Percentiles rank a stretch among this genome's conserved stretches.
These are phyloP conservation scores for Cenchrus purpureus DNA, from an alignment of 176 grass and related monocot species.

Conservation along the genomic window DNA sequence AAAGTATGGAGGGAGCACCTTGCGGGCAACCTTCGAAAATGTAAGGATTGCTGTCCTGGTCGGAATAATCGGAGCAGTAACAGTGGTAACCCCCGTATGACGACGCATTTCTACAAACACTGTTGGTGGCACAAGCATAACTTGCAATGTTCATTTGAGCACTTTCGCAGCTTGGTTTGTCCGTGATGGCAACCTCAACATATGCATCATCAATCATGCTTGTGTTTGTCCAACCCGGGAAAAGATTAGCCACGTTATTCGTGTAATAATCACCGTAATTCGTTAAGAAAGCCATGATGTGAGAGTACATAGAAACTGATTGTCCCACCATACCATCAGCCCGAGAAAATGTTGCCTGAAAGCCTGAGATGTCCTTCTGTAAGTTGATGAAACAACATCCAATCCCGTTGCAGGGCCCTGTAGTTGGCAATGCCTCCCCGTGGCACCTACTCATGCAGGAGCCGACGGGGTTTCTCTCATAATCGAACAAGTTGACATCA, in stretches of 20 bases:
- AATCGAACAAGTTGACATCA: background rate
- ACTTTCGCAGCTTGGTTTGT: constrained; percentile 37
- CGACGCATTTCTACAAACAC: too few relatives aligned
- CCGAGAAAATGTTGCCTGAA: background rate
- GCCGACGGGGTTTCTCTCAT: background rate
- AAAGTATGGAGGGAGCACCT: too few relatives aligned
- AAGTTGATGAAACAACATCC: constrained; percentile 4
- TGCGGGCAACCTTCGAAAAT: too few relatives aligned
- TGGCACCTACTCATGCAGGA: background rate
- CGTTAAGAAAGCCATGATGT: background rate
- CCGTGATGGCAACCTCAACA: background rate
- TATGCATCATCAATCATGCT: background rate
- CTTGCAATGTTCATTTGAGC: background rate
- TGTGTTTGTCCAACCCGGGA: background rate
- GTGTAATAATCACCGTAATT: background rate
- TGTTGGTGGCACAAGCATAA: constrained; percentile 18
- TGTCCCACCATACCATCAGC: background rate
- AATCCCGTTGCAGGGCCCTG: background rate
- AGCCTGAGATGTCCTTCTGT: background rate
- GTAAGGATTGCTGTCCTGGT: too few relatives aligned
- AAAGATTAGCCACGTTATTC: background rate
- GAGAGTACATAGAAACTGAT: background rate
- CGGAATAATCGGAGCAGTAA: too few relatives aligned
- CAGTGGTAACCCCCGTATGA: too few relatives aligned
- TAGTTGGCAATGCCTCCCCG: background rate